Base-by-base conservation (phyloP, 106 monocot species). In the Apostasia shenzhenica region DNA sequence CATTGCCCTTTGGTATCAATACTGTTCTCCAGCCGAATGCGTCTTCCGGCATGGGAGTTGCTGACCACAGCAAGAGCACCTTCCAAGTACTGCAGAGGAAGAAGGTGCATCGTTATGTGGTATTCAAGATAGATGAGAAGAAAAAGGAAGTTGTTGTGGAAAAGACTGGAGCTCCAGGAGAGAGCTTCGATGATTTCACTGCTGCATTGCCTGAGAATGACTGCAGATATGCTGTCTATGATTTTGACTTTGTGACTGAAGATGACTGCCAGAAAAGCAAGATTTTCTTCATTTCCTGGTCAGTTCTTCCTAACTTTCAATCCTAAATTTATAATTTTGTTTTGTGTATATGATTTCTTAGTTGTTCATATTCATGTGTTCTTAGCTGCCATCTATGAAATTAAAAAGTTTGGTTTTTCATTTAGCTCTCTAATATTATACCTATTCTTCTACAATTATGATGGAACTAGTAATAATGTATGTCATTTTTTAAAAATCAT, bases 181-280 rank as follows among this genome's bases (percentile, higher is more conserved):
- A 78, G 61, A 78, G 72, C 42, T 78, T 72, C 68, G 78, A 67
- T 61, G 72, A 78, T 60, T 62, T 78, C 46, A 54, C 78, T 46
- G 78, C 78, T 11, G 4, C 67, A 9, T 61, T 78, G 72, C 78
- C 72, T 54, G 78, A 55, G 61, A 78, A 78, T 59, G 78, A 78
- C 44, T 78, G 78, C 38, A 47, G 78, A 45, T 78, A 78, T 72
- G 78, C 72, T 54, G 67, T 78, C 1, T 78, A 72, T 57, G 78
- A 78, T 44, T 78, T 78, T 78, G 77, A 77, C 58, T 77, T 48
- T 63, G 76, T 76, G 55, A 76, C 76, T 63, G 62, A 70, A 64
- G 77, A 77, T 3, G 72, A 78, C 39, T 78, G 78, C 57, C 78
- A 78, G 59, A 78, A 78, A 71, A 78, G 78, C 78, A 72, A 78